A percentile compares a stretch with the other conserved stretches of the same genome.
These are phyloP conservation scores for Penicillium samsonianum DNA, from an alignment of 495 filamentous ascomycete genomes.

Conservation along the genomic window DNA sequence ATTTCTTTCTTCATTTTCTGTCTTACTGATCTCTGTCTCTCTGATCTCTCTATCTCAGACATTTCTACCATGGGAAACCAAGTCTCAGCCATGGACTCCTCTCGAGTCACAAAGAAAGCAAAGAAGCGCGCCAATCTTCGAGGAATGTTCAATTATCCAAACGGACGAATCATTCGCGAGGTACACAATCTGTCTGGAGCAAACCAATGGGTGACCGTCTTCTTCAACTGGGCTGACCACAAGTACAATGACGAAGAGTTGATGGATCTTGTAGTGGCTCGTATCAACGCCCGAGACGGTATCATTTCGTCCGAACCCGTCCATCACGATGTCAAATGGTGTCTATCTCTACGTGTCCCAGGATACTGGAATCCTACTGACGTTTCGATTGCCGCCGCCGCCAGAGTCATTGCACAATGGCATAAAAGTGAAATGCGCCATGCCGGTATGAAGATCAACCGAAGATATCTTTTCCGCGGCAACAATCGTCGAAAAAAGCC, in stretches of 20 bases:
- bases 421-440: neutral
- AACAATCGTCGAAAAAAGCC: neutral
- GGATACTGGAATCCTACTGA: neutral
- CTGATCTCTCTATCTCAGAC: neutral
- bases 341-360: neutral
- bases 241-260: neutral
- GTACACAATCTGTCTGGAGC: neutral
- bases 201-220: slow-evolving; percentile 6
- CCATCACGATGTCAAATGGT: slow-evolving; percentile 5
- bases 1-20: neutral
- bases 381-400: neutral
- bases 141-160: slow-evolving; percentile 1
- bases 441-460: neutral
- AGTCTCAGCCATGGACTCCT: neutral
- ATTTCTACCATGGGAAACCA: neutral
- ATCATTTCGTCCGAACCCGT: slow-evolving; percentile 7
- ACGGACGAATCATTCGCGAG: slow-evolving; percentile 1
- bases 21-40: neutral
- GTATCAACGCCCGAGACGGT: neutral
- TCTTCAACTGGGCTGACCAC: slow-evolving; percentile 8
- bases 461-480: neutral
- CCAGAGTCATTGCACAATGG: neutral
- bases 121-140: neutral
- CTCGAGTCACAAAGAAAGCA: neutral
- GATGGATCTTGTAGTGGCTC: slow-evolving; percentile 1